phyloP scores from a whole-genome alignment of 352 stramenopile genomes.

The Phytophthora fragariae region DNA sequence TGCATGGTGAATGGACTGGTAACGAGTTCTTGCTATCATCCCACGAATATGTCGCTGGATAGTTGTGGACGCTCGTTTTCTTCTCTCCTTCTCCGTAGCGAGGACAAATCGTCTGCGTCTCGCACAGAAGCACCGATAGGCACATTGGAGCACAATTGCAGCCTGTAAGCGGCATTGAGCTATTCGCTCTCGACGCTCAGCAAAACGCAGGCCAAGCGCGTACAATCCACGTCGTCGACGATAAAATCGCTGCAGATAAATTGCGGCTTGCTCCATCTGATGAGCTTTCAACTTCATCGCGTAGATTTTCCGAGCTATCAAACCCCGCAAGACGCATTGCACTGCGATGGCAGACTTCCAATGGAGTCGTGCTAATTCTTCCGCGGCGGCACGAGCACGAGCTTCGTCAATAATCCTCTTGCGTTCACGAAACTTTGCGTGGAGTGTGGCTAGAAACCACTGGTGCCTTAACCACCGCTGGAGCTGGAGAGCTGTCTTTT shows the following conservation, averaged over 20 bases:
- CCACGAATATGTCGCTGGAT: conserved; percentile 57
- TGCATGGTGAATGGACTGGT: conserved; percentile 30
- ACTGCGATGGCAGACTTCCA: conserved; percentile 39
- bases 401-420: conserved; percentile 43
- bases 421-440: conserved; percentile 36
- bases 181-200: conserved; percentile 50
- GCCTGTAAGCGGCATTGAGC: conserved; percentile 34
- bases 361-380: conserved; percentile 36
- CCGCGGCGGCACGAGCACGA: conserved; percentile 24
- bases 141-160: conserved; percentile 53
- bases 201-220: conserved; percentile 60
- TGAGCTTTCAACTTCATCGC: conserved; percentile 17
- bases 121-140: conserved; percentile 37
- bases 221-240: conserved; percentile 47
- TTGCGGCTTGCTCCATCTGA: conserved; percentile 41
- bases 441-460: conserved; percentile 19
- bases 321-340: conserved; percentile 51
- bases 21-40: conserved; percentile 22
- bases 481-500: background rate
- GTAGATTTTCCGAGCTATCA: conserved; percentile 40
- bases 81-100: conserved; percentile 26
- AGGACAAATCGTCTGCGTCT: conserved; percentile 17
- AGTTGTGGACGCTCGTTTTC: conserved; percentile 30
- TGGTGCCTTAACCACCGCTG: conserved; percentile 41
- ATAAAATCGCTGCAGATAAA: conserved; percentile 60